Conservation (phyloP, 1,284 basidiomycete species). For the Trichosporon sp. region DNA sequence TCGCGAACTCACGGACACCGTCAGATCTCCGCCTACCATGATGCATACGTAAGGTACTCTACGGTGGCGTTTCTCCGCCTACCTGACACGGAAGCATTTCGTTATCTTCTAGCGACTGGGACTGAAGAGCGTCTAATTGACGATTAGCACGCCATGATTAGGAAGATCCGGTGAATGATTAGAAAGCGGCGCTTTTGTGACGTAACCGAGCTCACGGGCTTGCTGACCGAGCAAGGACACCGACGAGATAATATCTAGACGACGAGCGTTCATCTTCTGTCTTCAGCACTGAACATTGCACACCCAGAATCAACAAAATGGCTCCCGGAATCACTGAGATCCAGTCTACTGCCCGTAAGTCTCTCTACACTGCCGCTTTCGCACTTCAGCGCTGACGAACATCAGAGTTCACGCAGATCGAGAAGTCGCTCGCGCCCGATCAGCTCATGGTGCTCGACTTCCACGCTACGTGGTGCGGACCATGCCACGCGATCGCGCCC, state of each 20-base stretch:
- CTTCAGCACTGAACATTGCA: not conserved
- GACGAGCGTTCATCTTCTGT: not conserved
- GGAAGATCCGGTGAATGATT: not conserved
- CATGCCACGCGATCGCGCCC: slow-evolving; percentile 47
- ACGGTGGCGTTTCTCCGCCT: not conserved
- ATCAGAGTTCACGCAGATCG: slow-evolving; percentile 40
- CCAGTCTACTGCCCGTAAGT: slow-evolving; percentile 6
- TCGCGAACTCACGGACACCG: no score
- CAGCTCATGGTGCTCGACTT: slow-evolving; percentile 43
- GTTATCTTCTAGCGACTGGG: not conserved
- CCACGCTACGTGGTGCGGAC: slow-evolving; percentile 44
- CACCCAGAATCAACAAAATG: not conserved
- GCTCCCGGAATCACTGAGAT: slow-evolving; percentile 2
- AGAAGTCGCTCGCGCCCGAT: slow-evolving; percentile 24
- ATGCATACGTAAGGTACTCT: no score
- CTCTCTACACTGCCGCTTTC: not conserved
- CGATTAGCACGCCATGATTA: not conserved
- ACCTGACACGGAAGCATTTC: not conserved
- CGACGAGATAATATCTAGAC: not conserved
- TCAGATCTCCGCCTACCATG: no score
- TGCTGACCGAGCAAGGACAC: not conserved
- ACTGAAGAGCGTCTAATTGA: not conserved
- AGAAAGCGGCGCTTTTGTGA: not conserved
- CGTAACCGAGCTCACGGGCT: not conserved
- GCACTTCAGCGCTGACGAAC: not conserved